These are phyloP conservation scores for Malus hybrid DNA, from an alignment of 331 rosid species.

Conservation along the genomic window DNA sequence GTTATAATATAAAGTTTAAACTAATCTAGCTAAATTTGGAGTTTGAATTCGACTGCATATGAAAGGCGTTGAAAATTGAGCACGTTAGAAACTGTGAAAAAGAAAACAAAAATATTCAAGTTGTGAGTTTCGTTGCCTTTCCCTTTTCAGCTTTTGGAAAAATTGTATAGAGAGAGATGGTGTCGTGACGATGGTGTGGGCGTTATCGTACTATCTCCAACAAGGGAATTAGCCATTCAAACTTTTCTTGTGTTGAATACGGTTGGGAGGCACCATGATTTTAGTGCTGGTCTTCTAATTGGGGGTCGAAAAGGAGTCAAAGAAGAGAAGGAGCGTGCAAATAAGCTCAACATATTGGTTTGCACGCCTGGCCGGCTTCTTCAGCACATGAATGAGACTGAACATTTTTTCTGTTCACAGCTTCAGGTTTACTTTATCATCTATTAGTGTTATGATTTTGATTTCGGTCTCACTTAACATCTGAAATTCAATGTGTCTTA, in stretches of 20 bases:
- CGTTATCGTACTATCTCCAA: conserved; percentile 76
- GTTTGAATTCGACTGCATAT: no score
- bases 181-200: conserved; percentile 81
- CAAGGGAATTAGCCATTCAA: conserved; percentile 82
- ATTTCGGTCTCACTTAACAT: neutral
- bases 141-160: conserved; percentile 63
- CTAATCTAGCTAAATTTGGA: no score
- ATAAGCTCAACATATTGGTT: conserved; percentile 68
- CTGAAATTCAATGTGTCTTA: neutral
- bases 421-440: conserved; percentile 24
- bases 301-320: conserved; percentile 79
- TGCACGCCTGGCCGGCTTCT: conserved; percentile 92
- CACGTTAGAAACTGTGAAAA: neutral
- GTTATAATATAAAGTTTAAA: no score
- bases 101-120: neutral
- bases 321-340: conserved; percentile 58
- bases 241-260: conserved; percentile 63
- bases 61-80: neutral
- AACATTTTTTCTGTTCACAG: conserved; percentile 80
- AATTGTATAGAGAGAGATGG: conserved; percentile 76
- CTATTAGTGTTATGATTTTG: neutral
- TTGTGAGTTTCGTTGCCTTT: neutral
- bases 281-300: conserved; percentile 87
- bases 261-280: conserved; percentile 61
- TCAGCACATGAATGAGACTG: conserved; percentile 95